Evolutionary conservation across 2,329 filamentous ascomycete genomes (phyloP), one percentile per base, ranked within the genome.

Genomic region (Diplodia seriata): DNA sequence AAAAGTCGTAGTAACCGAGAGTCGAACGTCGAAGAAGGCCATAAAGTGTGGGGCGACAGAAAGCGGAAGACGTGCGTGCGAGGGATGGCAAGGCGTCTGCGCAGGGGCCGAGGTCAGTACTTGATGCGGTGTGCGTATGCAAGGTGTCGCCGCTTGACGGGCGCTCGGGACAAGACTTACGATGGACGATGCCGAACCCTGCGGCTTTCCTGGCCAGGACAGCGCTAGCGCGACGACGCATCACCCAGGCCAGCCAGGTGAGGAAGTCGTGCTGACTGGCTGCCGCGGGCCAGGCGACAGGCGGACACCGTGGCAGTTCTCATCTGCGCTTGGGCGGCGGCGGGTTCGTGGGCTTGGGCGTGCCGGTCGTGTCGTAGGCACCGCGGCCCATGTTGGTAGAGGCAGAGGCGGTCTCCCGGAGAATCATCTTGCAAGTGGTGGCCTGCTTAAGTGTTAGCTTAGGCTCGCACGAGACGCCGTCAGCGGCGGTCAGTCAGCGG

Each of bases 311-410:
- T 55, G 40, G 54, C 36, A 50, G 31, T 61, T 53, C 33, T 69
- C 56, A 69, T 74, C 78, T 79, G 77, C 74, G 72, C 71, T 73
- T 73, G 72, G 81, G 79, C 54, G 80, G 77, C 63, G 77, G 79
- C 51, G 77, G 77, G 47, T 79, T 79, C 67, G 78, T 77, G 2
- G 81, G 81, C 75, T 82, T 82, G 62, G 80, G 78, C n/a, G 81
- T 80, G 70, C 81, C 81, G n/a, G 81, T 83, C 33, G 81, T 83
- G 72, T 83, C 81, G 75, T 83, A 83, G 69, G 81, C 81, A 69
- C 81, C 81, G 71, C 81, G 81, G 68, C 81, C 81, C 81, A 83
- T 83, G 77, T 82, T 82, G 74, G 73, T 78, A 63, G 77, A 75
- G 40, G 59, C 49, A 70, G 77, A 74, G 70, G 77, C 74, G 67